Base-by-base conservation (phyloP, 129 eudicot species). In the Artemisia annua region DNA sequence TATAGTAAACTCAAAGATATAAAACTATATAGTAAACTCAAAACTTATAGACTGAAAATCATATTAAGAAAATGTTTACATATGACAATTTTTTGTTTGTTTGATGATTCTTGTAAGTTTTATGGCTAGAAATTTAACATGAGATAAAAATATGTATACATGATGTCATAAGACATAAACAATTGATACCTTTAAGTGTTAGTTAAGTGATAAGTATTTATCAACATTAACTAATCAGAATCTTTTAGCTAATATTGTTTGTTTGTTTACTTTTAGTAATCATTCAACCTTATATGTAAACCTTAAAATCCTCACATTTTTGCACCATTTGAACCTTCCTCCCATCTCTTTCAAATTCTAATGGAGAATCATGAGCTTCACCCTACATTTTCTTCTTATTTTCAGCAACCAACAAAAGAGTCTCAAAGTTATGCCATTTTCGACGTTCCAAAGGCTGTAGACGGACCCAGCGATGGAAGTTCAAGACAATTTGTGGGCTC, bases 361-460 rank as follows among this genome's bases (percentile, higher is more conserved):
- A 87, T 91, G 89, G 86, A 82, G 43, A 77, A 84, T 67, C 78
- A 85, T 39, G 50, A 67, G 75, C 72, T 77, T 75, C 79, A 76
- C 76, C 77, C 87, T 67, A 10, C 74, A 75, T 28, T 69, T 20
- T 80, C 87, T 69, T 71, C 84, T 50, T 68, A 52, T 77, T 50
- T 54, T 22, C 56, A 67, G 32, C 67, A 73, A 69, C 70, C 54
- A 12, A 32, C 48, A 15, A 58, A 17, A 43, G 83, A 26, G 69
- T 79, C 80, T 5, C 76, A 32, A 32, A 32, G 66, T 18, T 72
- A 55, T 48, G 59, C 67, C n/a, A 72, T 67, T 75, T 69, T 60
- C 51, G 65, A 66, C 22, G 30, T 66, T 24, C 65, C 78, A 65
- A 73, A 52, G 28, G 19, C 69, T 63, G 68, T 43, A 46, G n/a